Evolutionary conservation across 257 asterid species (phyloP), one percentile per base, ranked within the genome.

Genomic region (Petunia axillaris): DNA sequence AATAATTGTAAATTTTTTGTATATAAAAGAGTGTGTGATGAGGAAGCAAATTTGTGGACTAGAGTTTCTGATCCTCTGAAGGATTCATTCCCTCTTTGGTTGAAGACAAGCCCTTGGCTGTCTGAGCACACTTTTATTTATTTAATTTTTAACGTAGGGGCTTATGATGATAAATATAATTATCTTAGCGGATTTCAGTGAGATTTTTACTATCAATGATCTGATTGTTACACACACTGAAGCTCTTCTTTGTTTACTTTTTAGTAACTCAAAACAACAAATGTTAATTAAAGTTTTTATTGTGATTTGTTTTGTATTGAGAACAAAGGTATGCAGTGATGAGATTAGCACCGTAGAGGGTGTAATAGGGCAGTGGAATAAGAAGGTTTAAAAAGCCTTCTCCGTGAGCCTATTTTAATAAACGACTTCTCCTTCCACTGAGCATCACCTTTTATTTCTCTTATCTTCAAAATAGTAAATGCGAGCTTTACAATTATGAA

Each of bases 121-220:
- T 85, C 97, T 94, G 97, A 94, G 95, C 91, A 85, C 90, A 77
- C 81, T 36, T 2, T 25, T 25, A 25, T 25, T 25, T 25, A 25
- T 25, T 25, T 25, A 25, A 25, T 25, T 25, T 25, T 25, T 25
- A 25, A 25, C 25, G 25, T 25, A 63, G 36, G 64, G 90, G 96
- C 94, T 86, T 82, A 58, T 90, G 98, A 91, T 88, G 97, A 94
- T 79, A 92, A 79, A 48, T 40, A 3, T 57, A 78, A 67, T 67
- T 83, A 91, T 93, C 98, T 94, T 94, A 92, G 98, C 97, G 97
- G 98, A 94, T 94, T 94, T 94, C 96, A 86, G 89, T 92, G 97
- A 91, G 98, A 78, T 91, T 73, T 73, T 82, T 25, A 76, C 66
- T 3, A 83, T 94, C 97, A 67, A 80, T 89, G 98, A 94, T 91